phyloP scores from a whole-genome alignment of 768 basidiomycete species.

The Infundibulicybe gibba region DNA sequence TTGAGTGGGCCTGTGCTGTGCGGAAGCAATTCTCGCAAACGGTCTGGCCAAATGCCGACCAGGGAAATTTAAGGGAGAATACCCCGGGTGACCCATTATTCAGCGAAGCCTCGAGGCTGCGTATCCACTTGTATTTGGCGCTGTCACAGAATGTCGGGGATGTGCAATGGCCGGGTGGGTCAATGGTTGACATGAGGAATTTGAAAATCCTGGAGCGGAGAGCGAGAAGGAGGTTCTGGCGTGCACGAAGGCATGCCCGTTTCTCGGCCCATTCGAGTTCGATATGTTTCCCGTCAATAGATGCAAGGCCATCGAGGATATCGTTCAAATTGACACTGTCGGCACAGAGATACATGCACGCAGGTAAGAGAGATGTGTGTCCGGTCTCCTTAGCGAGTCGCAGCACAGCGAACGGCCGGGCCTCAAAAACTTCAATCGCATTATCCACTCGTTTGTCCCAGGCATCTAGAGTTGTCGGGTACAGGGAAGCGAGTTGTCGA shows the following conservation, averaged over 20 bases:
- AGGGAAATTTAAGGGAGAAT: background rate
- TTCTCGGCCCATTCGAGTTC: background rate
- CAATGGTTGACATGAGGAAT: too few relatives aligned
- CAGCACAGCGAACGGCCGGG: background rate
- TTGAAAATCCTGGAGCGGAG: background rate
- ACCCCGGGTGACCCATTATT: background rate
- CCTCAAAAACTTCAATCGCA: background rate
- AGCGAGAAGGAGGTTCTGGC: background rate
- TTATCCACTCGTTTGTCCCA: background rate
- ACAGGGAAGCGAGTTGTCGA: background rate
- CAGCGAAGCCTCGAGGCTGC: background rate
- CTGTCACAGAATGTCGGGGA: background rate
- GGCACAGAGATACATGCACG: background rate
- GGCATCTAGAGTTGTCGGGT: constrained; percentile 2
- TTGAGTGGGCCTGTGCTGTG: background rate
- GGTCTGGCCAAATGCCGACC: background rate
- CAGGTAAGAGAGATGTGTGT: constrained; percentile 1
- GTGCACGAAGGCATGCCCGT: background rate
- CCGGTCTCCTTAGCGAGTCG: constrained; percentile 3
- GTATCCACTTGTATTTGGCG: background rate
- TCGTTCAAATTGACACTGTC: background rate
- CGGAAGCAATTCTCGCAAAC: background rate
- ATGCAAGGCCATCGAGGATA: background rate
- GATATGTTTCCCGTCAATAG: too few relatives aligned
- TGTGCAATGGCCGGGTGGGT: background rate